phyloP scores from a whole-genome alignment of 2,329 filamentous ascomycete species.

The Metarhizium humberi region DNA sequence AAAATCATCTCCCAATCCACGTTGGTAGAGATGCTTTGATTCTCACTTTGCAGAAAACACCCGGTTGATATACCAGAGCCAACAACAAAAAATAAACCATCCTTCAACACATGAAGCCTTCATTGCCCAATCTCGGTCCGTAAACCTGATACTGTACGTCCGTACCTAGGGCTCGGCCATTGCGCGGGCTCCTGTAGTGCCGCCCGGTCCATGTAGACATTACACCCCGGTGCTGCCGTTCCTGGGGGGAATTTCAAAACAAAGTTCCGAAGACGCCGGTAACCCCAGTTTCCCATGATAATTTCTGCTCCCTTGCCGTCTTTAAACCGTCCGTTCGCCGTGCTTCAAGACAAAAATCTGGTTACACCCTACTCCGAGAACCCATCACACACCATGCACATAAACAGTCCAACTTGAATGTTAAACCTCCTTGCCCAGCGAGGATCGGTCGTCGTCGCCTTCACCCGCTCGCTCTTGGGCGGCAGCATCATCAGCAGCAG shows the following conservation, averaged over 20 bases:
- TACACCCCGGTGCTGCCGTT: not conserved
- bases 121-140: not conserved
- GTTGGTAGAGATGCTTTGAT: not conserved
- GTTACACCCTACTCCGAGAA: not conserved
- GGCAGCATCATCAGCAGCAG: constrained; percentile 11
- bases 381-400: not conserved
- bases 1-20: not conserved
- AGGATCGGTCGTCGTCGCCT: constrained; percentile 6
- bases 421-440: constrained; percentile 2
- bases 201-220: not conserved
- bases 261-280: constrained; percentile 1
- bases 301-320: not conserved
- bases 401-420: not conserved
- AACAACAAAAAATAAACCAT: not conserved
- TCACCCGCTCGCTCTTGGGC: constrained; percentile 5
- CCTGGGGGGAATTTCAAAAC: not conserved
- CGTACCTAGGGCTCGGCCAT: not conserved
- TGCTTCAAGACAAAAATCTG: not conserved
- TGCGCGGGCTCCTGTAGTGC: not conserved
- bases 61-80: not conserved
- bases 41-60: not conserved
- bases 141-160: not conserved
- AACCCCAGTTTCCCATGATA: not conserved
- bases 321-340: constrained; percentile 1
- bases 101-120: not conserved